Base-by-base conservation (phyloP, 2,329 filamentous ascomycete genomes). In the Fusarium tanahbumbuense region DNA sequence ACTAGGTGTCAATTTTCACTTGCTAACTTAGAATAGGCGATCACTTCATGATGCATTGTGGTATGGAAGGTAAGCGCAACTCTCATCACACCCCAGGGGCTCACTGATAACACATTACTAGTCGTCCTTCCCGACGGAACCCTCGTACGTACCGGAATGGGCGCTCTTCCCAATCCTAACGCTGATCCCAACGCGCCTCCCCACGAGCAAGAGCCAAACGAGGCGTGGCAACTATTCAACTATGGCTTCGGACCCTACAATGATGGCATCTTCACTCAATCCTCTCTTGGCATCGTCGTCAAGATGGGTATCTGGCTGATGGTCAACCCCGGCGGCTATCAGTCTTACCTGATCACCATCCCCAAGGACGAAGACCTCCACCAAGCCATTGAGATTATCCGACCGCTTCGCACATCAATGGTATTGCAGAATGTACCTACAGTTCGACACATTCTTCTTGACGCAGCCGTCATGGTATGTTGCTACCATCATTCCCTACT, bases 381-480 rank as follows among this genome's bases (percentile, higher is more conserved):
- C 18, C 59, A 72, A 5, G 67, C 67, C 6, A 55, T 73, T 8
- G 71, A 73, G 41, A 68, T 72, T 2, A 73, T 73, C 13, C 40
- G 71, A 5, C 71, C 71, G 0, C 66, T 73, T 13, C 44, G 68
- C 5, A 64, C 68, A 9, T 65, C 68, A 4, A 73, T 73, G 71
- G 66, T 72, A 0, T 23, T 73, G 2, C 71, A 73, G 16, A 73
- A 73, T 20, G 71, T 73, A 0, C 71, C 71, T 1, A 73, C 71
- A 5, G 47, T 73, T 1, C 48, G 71, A 10, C 69, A 70, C 18
- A 48, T 73, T 5, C 56, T 73, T 2, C 18, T 73, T 3, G 71
- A 73, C 3, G 71, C 71, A 18, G 71, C 71, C 6, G 71, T 73
- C 8, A 58, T 60, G 56, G 70, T 64, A 49, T 11, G 55, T 22